These are phyloP conservation scores for Stachybotrys echinatus DNA, from an alignment of 2,329 filamentous ascomycete species.

Conservation along the genomic window DNA sequence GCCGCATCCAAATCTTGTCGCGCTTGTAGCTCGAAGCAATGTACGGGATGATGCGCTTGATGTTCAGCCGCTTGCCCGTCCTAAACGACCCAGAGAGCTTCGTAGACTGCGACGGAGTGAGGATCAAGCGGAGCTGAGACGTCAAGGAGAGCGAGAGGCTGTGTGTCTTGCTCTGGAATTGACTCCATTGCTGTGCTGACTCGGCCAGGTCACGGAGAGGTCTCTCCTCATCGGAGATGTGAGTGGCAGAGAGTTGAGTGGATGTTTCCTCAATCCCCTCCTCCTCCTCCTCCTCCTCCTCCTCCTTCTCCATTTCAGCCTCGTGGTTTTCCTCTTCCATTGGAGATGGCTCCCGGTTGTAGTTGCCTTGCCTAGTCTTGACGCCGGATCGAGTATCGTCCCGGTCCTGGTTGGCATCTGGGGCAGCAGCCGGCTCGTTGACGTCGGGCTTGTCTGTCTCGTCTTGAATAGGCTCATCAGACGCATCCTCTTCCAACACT, in stretches of 20 bases:
- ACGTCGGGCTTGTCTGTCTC: constrained; percentile 40
- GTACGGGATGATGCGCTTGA: constrained; percentile 99
- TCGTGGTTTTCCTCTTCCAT: constrained; percentile 30
- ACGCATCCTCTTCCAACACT: constrained; percentile 49
- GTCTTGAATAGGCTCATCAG: constrained; percentile 40
- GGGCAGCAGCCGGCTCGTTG: constrained; percentile 23
- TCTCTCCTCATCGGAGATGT: constrained; percentile 48
- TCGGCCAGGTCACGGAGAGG: constrained; percentile 44
- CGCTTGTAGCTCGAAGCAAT: constrained; percentile 98
- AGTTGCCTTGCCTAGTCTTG: constrained; percentile 53
- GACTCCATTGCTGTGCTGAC: constrained; percentile 73
- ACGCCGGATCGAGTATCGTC: constrained; percentile 57
- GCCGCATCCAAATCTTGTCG: constrained; percentile 99
- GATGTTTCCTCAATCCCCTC: constrained; percentile 46
- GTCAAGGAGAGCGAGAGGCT: constrained; percentile 83
- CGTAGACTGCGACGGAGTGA: constrained; percentile 89
- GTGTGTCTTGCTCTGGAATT: constrained; percentile 80
- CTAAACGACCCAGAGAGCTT: constrained; percentile 96
- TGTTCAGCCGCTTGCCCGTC: constrained; percentile 96
- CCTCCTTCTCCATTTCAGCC: constrained; percentile 28
- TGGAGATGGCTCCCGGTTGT: constrained; percentile 44
- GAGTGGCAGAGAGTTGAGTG: constrained; percentile 66
- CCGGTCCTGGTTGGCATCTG: constrained; percentile 36
- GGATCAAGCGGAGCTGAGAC: constrained; percentile 90
- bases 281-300: constrained; percentile 45